Evolutionary conservation across 2,329 filamentous ascomycete genomes (phyloP).

Genomic region (Fusarium cicatricum): DNA sequence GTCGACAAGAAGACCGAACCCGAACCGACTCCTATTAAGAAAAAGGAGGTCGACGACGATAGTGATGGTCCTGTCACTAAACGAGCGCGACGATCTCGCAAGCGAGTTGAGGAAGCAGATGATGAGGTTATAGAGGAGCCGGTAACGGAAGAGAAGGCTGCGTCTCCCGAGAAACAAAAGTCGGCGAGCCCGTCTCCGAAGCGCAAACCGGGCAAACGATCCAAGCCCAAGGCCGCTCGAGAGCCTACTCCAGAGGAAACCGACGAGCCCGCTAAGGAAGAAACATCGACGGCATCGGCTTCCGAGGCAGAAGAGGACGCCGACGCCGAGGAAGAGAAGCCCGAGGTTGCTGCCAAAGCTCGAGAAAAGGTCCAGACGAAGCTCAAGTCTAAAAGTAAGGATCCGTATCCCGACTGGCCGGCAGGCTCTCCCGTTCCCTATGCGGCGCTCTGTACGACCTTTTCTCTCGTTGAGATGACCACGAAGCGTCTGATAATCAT

Average conservation of each 20-base stretch:
- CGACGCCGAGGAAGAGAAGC: conserved; percentile 67
- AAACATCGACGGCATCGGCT: conserved; percentile 44
- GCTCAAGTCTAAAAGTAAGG: conserved; percentile 72
- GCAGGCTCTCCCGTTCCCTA: conserved; percentile 90
- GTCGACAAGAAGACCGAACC: conserved; percentile 21
- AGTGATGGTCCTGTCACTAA: conserved; percentile 70
- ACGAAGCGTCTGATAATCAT: conserved; percentile 89
- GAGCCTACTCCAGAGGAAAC: conserved; percentile 19
- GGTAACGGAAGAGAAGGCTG: conserved; percentile 29
- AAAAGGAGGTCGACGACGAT: conserved; percentile 58
- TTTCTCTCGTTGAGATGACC: conserved; percentile 94
- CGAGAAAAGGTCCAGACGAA: conserved; percentile 83
- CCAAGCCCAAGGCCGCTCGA: conserved; percentile 25
- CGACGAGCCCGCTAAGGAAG: conserved; percentile 42
- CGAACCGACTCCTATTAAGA: conserved; percentile 36
- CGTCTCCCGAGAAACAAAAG: conserved; percentile 29
- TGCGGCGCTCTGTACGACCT: conserved; percentile 91
- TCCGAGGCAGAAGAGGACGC: conserved; percentile 57
- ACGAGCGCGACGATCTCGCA: conserved; percentile 57
- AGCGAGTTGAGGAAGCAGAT: conserved; percentile 61
- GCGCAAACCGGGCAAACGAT: conserved; percentile 32
- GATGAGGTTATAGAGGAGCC: conserved; percentile 53
- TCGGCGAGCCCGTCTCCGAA: conserved; percentile 37
- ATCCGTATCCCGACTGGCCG: conserved; percentile 96
- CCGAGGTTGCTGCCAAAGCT: conserved; percentile 75